These are phyloP conservation scores for Eleusine coracana DNA, from an alignment of 176 grass and related monocot species.

Conservation along the genomic window DNA sequence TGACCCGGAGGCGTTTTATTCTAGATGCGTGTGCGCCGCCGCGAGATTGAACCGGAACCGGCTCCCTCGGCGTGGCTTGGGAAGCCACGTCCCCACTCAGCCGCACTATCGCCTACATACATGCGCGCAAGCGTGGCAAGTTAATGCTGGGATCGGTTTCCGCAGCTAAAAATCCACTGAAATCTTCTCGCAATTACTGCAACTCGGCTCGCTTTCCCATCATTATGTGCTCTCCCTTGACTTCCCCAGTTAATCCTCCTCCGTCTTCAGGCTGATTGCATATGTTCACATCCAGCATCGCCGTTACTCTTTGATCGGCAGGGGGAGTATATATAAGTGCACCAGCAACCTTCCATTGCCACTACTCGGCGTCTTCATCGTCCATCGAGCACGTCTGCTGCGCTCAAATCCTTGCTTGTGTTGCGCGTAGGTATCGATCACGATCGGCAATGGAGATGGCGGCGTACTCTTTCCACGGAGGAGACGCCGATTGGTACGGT, in stretches of 20 bases:
- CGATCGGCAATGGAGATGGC: conserved; percentile 5
- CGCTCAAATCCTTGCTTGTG: too few species aligned
- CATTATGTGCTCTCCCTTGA: background rate
- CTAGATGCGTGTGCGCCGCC: background rate
- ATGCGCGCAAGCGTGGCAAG: background rate
- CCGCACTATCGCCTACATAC: background rate
- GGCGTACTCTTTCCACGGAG: background rate
- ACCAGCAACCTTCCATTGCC: background rate
- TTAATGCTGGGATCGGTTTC: conserved; percentile 20
- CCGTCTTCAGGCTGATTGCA: background rate
- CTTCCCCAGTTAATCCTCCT: background rate
- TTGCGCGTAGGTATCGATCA: background rate
- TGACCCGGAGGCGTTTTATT: background rate
- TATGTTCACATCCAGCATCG: conserved; percentile 9
- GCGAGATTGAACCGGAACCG: background rate
- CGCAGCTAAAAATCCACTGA: conserved; percentile 34
- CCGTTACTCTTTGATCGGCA: background rate
- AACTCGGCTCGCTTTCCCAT: conserved; percentile 19
- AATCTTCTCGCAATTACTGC: conserved; percentile 22
- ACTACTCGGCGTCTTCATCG: background rate
- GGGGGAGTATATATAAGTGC: background rate
- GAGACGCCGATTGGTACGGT: background rate
- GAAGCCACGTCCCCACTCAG: background rate
- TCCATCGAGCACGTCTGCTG: background rate
- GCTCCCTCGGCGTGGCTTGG: background rate